phyloP scores from a whole-genome alignment of 2,329 filamentous ascomycete species.

The Echinosphaeria canescens region DNA sequence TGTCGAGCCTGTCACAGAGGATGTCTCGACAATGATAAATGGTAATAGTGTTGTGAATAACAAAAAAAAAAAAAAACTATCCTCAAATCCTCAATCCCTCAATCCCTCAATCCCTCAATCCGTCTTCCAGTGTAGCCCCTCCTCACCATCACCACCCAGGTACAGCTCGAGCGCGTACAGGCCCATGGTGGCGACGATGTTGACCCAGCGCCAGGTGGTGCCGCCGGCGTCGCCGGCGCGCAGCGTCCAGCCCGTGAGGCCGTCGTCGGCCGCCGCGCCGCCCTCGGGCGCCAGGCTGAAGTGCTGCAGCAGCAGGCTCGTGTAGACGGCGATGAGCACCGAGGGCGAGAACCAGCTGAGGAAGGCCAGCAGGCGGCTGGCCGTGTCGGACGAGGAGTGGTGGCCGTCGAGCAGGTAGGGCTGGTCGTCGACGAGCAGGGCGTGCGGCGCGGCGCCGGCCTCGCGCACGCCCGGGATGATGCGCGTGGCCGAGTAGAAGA shows the following conservation, averaged over 20 bases:
- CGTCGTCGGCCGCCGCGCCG: conserved; percentile 21
- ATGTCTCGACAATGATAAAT: too few species aligned
- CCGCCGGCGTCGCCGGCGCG: conserved; percentile 66
- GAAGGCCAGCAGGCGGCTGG: conserved; percentile 59
- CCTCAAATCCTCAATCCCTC: too few species aligned
- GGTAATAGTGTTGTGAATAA: too few species aligned
- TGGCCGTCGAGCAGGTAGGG: conserved; percentile 71
- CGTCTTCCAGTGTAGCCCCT: conserved; percentile 73
- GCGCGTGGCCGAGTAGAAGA: conserved; percentile 85
- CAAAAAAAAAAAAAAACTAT: too few species aligned
- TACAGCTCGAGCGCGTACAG: conserved; percentile 83
- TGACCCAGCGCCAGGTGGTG: conserved; percentile 86
- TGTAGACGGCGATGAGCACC: conserved; percentile 90
- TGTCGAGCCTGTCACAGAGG: too few species aligned
- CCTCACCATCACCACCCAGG: conserved; percentile 64
- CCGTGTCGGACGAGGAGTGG: conserved; percentile 63
- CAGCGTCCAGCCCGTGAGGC: conserved; percentile 52
- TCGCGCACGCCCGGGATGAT: conserved; percentile 91
- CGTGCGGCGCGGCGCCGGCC: conserved; percentile 61
- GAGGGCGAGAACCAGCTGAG: conserved; percentile 89
- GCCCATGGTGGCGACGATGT: conserved; percentile 71
- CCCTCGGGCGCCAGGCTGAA: conserved; percentile 55
- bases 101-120: conserved; percentile 56
- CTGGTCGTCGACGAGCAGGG: conserved; percentile 67
- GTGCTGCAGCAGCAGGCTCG: conserved; percentile 84